These are phyloP conservation scores for Rutstroemia sydowiana DNA, from an alignment of 2,329 filamentous ascomycete genomes.

Conservation along the genomic window DNA sequence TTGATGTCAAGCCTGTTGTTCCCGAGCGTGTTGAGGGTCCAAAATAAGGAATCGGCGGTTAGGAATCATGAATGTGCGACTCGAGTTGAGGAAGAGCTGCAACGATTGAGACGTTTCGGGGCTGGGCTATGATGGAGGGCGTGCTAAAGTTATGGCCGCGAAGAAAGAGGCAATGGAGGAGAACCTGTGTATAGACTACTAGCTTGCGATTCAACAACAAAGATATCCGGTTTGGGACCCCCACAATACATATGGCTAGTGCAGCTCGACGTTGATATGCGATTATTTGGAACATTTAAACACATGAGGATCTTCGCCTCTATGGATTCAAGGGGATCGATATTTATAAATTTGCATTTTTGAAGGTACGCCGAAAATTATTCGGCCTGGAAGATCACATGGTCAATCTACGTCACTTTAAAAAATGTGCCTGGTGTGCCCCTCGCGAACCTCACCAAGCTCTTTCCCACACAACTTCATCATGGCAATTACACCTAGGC, in stretches of 20 bases:
- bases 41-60: slow-evolving; percentile 16
- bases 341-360: neutral
- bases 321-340: neutral
- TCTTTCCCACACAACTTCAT: slow-evolving; percentile 13
- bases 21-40: slow-evolving; percentile 34
- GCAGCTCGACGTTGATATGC: neutral
- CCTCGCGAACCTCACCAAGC: slow-evolving; percentile 13
- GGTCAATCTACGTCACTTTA: slow-evolving; percentile 22
- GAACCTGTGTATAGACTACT: slow-evolving; percentile 24
- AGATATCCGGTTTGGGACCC: slow-evolving; percentile 8
- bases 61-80: neutral
- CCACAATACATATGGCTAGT: neutral
- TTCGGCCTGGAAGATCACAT: slow-evolving; percentile 17
- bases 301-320: neutral
- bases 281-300: neutral
- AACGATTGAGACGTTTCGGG: neutral
- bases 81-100: neutral
- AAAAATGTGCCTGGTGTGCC: slow-evolving; percentile 1
- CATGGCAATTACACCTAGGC: slow-evolving; percentile 11
- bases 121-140: neutral
- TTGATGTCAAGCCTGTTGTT: slow-evolving; percentile 70
- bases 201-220: slow-evolving; percentile 18
- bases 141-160: neutral
- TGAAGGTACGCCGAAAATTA: neutral
- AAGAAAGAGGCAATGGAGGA: neutral